phyloP scores from a whole-genome alignment of 2,329 filamentous ascomycete genomes.

The Thielaviopsis populi region DNA sequence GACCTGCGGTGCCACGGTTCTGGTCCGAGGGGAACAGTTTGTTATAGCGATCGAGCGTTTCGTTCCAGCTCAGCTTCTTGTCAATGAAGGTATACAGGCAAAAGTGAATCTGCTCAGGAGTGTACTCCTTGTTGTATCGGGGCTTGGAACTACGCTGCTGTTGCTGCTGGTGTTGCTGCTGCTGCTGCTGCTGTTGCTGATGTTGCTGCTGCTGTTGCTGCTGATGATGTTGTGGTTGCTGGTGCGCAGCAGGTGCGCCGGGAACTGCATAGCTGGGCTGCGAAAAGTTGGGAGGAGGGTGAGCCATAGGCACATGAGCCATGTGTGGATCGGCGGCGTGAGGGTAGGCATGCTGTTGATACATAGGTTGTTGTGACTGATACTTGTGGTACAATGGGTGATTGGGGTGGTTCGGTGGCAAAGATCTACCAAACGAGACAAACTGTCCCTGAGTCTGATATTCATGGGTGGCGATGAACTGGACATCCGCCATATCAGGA shows the following conservation, averaged over 20 bases:
- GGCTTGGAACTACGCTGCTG: conserved; percentile 15
- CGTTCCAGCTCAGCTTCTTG: conserved; percentile 28
- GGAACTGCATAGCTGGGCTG: conserved; percentile 1
- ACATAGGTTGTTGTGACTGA: neutral
- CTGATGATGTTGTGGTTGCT: neutral
- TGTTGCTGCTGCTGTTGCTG: neutral
- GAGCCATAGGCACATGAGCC: neutral
- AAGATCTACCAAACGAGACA: neutral
- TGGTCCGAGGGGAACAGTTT: conserved; percentile 16
- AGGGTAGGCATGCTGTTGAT: neutral
- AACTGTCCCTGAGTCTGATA: neutral
- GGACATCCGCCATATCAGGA: neutral
- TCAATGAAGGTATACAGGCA: conserved; percentile 32
- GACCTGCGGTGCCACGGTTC: conserved; percentile 21
- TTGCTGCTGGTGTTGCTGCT: neutral
- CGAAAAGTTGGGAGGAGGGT: neutral
- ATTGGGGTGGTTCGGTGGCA: neutral
- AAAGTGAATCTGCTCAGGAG: conserved; percentile 30
- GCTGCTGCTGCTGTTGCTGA: neutral
- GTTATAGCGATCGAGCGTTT: conserved; percentile 14
- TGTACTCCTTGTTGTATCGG: conserved; percentile 29
- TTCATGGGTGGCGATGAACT: neutral
- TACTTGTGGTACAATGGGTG: neutral
- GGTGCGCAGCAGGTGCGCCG: neutral
- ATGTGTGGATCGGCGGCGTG: neutral